Conservation (phyloP, 352 stramenopile species). For the Globisporangium camurandrum region DNA sequence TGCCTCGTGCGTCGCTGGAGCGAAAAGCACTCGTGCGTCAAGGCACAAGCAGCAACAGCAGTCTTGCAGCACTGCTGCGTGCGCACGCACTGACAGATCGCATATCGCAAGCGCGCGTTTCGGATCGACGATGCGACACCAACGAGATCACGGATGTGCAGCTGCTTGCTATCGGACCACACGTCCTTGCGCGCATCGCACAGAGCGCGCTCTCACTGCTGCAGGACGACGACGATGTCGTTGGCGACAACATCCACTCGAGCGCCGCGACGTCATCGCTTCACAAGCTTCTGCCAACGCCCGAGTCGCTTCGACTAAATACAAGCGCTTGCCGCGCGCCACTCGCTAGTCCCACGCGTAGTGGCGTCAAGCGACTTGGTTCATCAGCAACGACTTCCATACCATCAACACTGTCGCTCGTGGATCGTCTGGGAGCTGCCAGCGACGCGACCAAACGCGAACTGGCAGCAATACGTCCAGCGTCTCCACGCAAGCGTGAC, state of each 20-base stretch:
- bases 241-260: too few species aligned
- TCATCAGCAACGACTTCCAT: too few species aligned
- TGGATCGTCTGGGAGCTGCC: constrained; percentile 4
- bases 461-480: background rate
- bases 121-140: too few species aligned
- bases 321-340: too few species aligned
- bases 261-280: too few species aligned
- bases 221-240: too few species aligned
- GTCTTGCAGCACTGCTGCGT: too few species aligned
- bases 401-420: constrained; percentile 1
- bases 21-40: constrained; percentile 24
- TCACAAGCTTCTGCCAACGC: background rate
- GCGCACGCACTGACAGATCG: too few species aligned
- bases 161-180: background rate
- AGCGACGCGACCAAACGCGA: constrained; percentile 8
- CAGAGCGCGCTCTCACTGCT: constrained; percentile 1
- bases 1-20: constrained; percentile 28
- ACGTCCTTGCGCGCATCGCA: constrained; percentile 3
- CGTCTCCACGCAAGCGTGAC: background rate
- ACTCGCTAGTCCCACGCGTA: background rate
- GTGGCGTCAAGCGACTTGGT: background rate
- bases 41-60: too few species aligned
- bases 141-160: background rate
- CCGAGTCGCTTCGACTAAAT: too few species aligned
- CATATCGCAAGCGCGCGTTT: too few species aligned